phyloP scores from a whole-genome alignment of 179 eudicot species.

The Kewa caespitosa region DNA sequence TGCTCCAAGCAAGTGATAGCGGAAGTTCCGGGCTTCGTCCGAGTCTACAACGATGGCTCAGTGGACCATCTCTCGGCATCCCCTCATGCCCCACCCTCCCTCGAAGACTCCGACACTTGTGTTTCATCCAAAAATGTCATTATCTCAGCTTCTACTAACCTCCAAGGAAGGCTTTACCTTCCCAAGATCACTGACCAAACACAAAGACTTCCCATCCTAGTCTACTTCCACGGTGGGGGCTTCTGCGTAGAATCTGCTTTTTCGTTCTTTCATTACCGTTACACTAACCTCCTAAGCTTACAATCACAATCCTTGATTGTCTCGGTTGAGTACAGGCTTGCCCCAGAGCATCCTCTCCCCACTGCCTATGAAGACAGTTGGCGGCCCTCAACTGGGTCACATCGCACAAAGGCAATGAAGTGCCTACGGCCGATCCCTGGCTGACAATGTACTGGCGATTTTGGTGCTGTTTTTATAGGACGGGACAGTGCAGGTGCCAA shows the following conservation, averaged over 20 bases:
- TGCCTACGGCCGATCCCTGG: neutral
- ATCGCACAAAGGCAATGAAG: neutral
- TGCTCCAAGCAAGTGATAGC: slow-evolving; percentile 4
- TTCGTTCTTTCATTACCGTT: slow-evolving; percentile 31
- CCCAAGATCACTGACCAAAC: slow-evolving; percentile 28
- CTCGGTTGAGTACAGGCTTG: slow-evolving; percentile 45
- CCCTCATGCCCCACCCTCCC: neutral
- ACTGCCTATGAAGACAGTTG: slow-evolving; percentile 40
- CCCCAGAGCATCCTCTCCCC: slow-evolving; percentile 36
- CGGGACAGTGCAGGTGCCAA: slow-evolving; percentile 25
- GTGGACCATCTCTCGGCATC: slow-evolving; percentile 6
- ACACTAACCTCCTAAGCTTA: slow-evolving; percentile 28
- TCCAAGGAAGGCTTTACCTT: slow-evolving; percentile 39
- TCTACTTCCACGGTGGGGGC: slow-evolving; percentile 52
- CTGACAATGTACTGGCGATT: neutral
- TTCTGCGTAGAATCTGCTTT: slow-evolving; percentile 49
- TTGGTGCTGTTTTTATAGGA: slow-evolving; percentile 9
- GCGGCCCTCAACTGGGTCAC: slow-evolving; percentile 40
- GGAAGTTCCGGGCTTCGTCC: neutral
- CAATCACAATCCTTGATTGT: slow-evolving; percentile 29
- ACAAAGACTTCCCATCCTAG: slow-evolving; percentile 39
- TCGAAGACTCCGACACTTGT: slow-evolving; percentile 18
- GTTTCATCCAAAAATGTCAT: slow-evolving; percentile 40
- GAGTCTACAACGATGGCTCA: slow-evolving; percentile 18
- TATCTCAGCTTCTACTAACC: neutral